phyloP scores from a whole-genome alignment of 2,329 filamentous ascomycete species.

The Ilyonectria sp. region DNA sequence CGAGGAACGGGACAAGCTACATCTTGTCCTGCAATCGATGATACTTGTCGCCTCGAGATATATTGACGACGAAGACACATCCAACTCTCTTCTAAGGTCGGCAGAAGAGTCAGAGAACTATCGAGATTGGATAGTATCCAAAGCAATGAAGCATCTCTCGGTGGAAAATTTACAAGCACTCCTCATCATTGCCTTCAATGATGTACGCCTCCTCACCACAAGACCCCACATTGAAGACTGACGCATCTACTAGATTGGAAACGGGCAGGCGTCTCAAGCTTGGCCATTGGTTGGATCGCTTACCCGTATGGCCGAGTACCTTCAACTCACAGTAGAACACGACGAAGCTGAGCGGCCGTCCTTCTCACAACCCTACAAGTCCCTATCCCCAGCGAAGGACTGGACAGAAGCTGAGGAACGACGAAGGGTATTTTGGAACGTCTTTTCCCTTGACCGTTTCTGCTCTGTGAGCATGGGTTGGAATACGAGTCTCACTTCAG shows the following conservation, averaged over 20 bases:
- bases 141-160: slow-evolving; percentile 51
- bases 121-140: slow-evolving; percentile 35
- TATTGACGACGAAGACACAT: slow-evolving; percentile 43
- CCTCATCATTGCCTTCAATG: slow-evolving; percentile 55
- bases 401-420: slow-evolving; percentile 52
- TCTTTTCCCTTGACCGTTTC: slow-evolving; percentile 56
- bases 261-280: slow-evolving; percentile 27
- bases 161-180: slow-evolving; percentile 56
- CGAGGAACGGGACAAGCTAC: slow-evolving; percentile 42
- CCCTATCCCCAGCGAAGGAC: slow-evolving; percentile 47
- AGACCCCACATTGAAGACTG: slow-evolving; percentile 36
- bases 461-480: slow-evolving; percentile 51
- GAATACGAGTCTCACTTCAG: slow-evolving; percentile 55
- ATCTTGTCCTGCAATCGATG: slow-evolving; percentile 55
- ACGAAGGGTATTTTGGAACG: slow-evolving; percentile 55
- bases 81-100: not conserved
- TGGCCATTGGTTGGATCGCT: slow-evolving; percentile 42
- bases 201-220: slow-evolving; percentile 46
- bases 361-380: slow-evolving; percentile 46
- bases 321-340: slow-evolving; percentile 47
- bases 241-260: slow-evolving; percentile 45
- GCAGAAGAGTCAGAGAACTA: slow-evolving; percentile 5
- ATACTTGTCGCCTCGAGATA: slow-evolving; percentile 46
- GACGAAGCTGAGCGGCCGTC: slow-evolving; percentile 48
- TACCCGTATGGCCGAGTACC: slow-evolving; percentile 47